A percentile compares a stretch with the other conserved stretches of the same genome.
These are phyloP conservation scores for Aspergillus cejpii DNA, from an alignment of 2,329 filamentous ascomycete species.

Conservation along the genomic window DNA sequence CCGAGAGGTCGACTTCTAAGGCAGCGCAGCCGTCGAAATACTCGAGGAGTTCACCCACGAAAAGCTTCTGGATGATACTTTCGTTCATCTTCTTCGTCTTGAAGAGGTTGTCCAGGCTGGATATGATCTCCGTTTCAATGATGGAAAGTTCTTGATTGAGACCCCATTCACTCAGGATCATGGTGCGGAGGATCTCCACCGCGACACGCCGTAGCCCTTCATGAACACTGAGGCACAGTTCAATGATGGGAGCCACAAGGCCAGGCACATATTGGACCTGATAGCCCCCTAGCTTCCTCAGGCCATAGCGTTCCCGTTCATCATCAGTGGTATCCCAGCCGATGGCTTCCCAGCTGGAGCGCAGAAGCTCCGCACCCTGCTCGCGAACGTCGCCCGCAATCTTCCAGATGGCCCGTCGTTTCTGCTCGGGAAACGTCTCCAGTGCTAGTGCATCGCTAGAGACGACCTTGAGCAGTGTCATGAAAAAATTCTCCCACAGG, in stretches of 20 bases:
- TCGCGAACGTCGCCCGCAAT: constrained; percentile 95
- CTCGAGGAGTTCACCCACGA: constrained; percentile 75
- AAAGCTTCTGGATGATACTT: constrained; percentile 84
- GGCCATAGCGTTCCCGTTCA: constrained; percentile 67
- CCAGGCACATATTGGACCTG: constrained; percentile 97
- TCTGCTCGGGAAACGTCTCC: constrained; percentile 95
- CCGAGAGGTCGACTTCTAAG: constrained; percentile 66
- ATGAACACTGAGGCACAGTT: constrained; percentile 90
- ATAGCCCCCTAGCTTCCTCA: constrained; percentile 85
- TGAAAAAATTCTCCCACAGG: constrained; percentile 90
- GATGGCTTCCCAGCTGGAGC: constrained; percentile 86
- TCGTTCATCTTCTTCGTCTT: constrained; percentile 83
- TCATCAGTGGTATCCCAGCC: constrained; percentile 88
- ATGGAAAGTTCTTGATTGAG: constrained; percentile 84
- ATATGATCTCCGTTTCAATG: constrained; percentile 94
- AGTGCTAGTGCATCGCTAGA: constrained; percentile 82
- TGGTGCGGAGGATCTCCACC: constrained; percentile 88
- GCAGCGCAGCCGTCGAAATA: constrained; percentile 67
- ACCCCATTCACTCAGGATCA: constrained; percentile 98
- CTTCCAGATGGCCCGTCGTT: constrained; percentile 94
- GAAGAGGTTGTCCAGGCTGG: constrained; percentile 83
- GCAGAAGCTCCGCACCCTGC: constrained; percentile 76
- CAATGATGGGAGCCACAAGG: constrained; percentile 83
- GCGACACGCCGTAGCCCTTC: constrained; percentile 83
- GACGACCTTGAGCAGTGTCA: constrained; percentile 78